Evolutionary conservation across 202 grass and related monocot species (phyloP), one percentile per base, ranked within the genome.

Genomic region (Panicum virgatum): DNA sequence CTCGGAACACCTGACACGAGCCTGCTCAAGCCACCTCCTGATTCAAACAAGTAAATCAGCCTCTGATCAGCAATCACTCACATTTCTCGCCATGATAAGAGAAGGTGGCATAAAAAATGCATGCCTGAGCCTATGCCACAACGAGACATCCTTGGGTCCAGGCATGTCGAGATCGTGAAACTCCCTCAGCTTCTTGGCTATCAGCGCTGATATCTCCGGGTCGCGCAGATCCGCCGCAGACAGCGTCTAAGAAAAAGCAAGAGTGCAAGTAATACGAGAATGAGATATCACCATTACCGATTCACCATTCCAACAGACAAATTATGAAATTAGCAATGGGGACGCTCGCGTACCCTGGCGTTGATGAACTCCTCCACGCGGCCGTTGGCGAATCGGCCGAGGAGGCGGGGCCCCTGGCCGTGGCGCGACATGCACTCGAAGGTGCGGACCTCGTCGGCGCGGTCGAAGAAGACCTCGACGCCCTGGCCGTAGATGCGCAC

Each of bases 391-490:
- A 99, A 99, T 9, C 96, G 90, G 60, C 90, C 95, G 39, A 98
- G 95, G 52, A 98, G 89, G 53, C 89, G 87, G 16, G 95, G 95
- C 0, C 95, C 95, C 83, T 98, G 95, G 43, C 89, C 96, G 76
- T 96, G 89, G 73, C 83, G 83, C 9, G 96, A 99, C 91, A 99
- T 99, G 92, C 91, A 99, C 91, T 93, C 93, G 90, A 99, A 99
- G 57, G 96, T 99, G 45, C 77, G 73, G 43, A 99, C 86, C 89
- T 99, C 96, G 65, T 84, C 83, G 69, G 85, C 78, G 25, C 93
- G 92, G 80, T 96, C 85, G 80, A 99, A 99, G 83, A 99, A 99
- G 66, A 90, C 90, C 62, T 93, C 93, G 63, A 92, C 90, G 58
- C 96, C 96, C 69, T 95, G 92, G 27, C 96, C 96, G 82, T 98